Conservation (phyloP, 257 asterid species). For the Nicotiana paniculata region DNA sequence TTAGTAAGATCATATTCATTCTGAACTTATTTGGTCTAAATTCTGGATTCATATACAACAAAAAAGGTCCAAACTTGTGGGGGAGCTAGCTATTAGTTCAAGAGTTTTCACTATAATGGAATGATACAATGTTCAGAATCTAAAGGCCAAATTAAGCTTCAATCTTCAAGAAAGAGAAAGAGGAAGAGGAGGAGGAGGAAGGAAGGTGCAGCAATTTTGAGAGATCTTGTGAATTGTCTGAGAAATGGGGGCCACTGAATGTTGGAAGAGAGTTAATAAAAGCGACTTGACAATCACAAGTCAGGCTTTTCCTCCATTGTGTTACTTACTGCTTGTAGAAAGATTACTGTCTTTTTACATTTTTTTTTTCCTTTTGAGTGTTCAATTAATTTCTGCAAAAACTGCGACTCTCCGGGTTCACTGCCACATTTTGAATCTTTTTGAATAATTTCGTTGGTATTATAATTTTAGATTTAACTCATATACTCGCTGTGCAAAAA, state of each 20-base stretch:
- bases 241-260: slow-evolving; percentile 8
- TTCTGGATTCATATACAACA: too few relatives aligned
- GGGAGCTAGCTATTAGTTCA: not conserved
- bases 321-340: slow-evolving; percentile 1
- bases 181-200: not conserved
- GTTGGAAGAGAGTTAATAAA: slow-evolving; percentile 11
- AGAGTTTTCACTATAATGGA: not conserved
- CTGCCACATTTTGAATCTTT: not conserved
- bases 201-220: not conserved
- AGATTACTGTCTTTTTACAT: not conserved
- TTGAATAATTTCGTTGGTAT: not conserved
- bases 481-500: too few relatives aligned
- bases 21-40: not conserved
- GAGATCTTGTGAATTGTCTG: slow-evolving; percentile 13
- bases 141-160: not conserved
- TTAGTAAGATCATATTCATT: not conserved
- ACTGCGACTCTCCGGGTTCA: not conserved
- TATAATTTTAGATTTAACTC: not conserved
- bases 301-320: slow-evolving; percentile 5
- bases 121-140: not conserved
- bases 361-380: not conserved
- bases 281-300: slow-evolving; percentile 13
- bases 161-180: not conserved
- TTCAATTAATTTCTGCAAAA: slow-evolving; percentile 1
- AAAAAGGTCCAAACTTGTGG: not conserved